Base-by-base conservation (phyloP, 2,329 filamentous ascomycete genomes). In the Cadophora gregata region DNA sequence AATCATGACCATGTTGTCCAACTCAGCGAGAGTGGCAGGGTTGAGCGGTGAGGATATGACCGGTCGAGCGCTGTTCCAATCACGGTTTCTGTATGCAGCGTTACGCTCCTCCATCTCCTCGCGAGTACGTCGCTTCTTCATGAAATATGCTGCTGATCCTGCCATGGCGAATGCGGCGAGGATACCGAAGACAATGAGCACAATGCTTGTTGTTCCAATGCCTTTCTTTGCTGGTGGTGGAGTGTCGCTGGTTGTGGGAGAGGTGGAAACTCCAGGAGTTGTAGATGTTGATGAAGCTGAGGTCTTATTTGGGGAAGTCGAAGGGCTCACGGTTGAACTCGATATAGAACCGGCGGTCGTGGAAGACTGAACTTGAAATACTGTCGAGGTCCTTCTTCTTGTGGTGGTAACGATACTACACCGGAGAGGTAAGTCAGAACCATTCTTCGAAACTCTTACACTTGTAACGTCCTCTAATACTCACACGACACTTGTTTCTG, bases 31-130 rank as follows among this genome's bases (percentile, higher is more conserved):
- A 25, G 38, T 58, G 1, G 31, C 21, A 7, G 31, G 10, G 36
- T 25, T 38, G n/a, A 58, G 55, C 25, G 55, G 55, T 16, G 31
- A 38, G 8, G 55, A 58, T 31, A 58, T 38, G 4, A 33, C n/a
- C 9, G 31, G 31, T 42, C 31, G 55, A 58, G 55, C 31, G 31
- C 31, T 36, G 12, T 58, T 42, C 55, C 55, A 58, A 21, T 25
- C 31, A 5, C 31, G 21, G 31, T 36, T 58, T 58, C 31, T 31
- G 31, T 38, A 38, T 58, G 55, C 21, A 16, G 55, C 55, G 33
- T 25, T 38, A 4, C 31, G 55, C 55, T 38, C 21, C 21, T 58
- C 55, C 12, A 36, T n/a, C 14, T 24, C 6, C 31, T 58, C 55
- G 5, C 33, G 31, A 24, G 21, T 21, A 24, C 31, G 21, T 8